A percentile compares a stretch with the other conserved stretches of the same genome.
phyloP scores from a whole-genome alignment of 2,329 filamentous ascomycete species.

The Sclerotinia nivalis region DNA sequence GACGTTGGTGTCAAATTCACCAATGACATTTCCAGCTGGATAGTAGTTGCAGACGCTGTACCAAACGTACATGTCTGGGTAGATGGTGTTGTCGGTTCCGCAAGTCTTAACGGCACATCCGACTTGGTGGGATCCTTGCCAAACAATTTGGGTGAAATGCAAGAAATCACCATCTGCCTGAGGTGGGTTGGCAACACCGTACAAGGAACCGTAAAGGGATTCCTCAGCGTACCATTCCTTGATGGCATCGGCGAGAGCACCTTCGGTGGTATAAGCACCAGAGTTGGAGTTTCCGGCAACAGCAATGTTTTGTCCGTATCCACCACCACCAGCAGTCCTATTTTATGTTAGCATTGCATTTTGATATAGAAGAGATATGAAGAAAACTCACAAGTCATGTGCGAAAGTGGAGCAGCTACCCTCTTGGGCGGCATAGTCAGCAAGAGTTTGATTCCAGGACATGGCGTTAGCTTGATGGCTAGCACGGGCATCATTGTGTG shows the following conservation, averaged over 20 bases:
- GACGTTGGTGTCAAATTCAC: slow-evolving; percentile 18
- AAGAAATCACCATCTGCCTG: slow-evolving; percentile 38
- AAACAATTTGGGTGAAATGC: slow-evolving; percentile 76
- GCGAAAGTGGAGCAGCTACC: slow-evolving; percentile 69
- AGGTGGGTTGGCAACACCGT: slow-evolving; percentile 60
- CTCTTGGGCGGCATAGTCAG: slow-evolving; percentile 61
- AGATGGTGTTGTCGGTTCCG: slow-evolving; percentile 50
- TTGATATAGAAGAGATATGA: neutral
- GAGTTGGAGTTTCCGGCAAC: slow-evolving; percentile 46
- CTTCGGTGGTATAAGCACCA: slow-evolving; percentile 51
- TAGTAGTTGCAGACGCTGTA: slow-evolving; percentile 42
- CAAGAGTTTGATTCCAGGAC: slow-evolving; percentile 65
- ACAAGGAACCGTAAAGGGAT: slow-evolving; percentile 56
- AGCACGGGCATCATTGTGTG: slow-evolving; percentile 80
- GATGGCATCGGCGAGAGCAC: slow-evolving; percentile 64
- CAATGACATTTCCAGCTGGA: slow-evolving; percentile 23
- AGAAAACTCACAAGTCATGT: slow-evolving; percentile 72
- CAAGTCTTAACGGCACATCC: slow-evolving; percentile 61
- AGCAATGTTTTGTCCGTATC: slow-evolving; percentile 92
- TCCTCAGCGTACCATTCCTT: slow-evolving; percentile 88
- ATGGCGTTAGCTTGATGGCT: slow-evolving; percentile 74
- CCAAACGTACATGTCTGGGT: slow-evolving; percentile 74
- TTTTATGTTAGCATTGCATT: slow-evolving; percentile 40
- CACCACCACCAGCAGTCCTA: slow-evolving; percentile 57
- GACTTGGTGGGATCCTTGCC: slow-evolving; percentile 61